Base-by-base conservation (phyloP, 306 rosid genomes). In the Quercus engelmannii region DNA sequence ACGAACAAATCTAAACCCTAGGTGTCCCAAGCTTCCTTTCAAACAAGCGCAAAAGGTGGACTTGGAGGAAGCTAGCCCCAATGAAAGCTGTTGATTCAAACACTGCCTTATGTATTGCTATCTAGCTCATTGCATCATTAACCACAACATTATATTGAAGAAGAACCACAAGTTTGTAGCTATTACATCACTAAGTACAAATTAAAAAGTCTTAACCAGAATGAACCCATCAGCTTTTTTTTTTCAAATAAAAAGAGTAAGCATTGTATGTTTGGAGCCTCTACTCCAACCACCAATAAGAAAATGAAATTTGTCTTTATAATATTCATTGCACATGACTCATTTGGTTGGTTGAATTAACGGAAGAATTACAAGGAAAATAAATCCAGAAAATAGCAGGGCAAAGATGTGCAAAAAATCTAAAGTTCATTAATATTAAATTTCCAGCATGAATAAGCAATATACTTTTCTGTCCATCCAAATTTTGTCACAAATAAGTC, bases 41-140 rank as follows among this genome's bases (percentile, higher is more conserved):
- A 71, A 96, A 96, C 80, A 96, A 82, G 64, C 96, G 96, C 73
- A 96, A 80, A 77, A 93, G 94, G 70, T 83, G 87, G 65, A 96
- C 96, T 86, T 96, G 99, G 28, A 96, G 91, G 58, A 84, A 79
- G 82, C 97, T 90, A 8, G 91, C 92, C 30, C 94, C 94, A 46
- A 89, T 75, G 7, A 96, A 83, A 2, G 97, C 94, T 0, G 74
- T 87, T 11, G 99, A 90, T 85, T 93, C 98, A 63, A 96, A 83
- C 49, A 93, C 20, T 74, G 94, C 94, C 83, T 96, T 96, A 79
- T 90, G 94, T 5, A 94, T 26, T 80, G 99, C 96, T 84, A 97
- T 89, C 51, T 75, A 76, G 86, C 97, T 83, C 97, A 96, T 91
- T 74, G 87, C 97, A 15, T 93, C 98, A 61, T 96, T 96, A 84